A percentile compares a stretch with the other conserved stretches of the same genome.
phyloP scores from a whole-genome alignment of 1,284 basidiomycete genomes.

The Neonothopanus nambi region DNA sequence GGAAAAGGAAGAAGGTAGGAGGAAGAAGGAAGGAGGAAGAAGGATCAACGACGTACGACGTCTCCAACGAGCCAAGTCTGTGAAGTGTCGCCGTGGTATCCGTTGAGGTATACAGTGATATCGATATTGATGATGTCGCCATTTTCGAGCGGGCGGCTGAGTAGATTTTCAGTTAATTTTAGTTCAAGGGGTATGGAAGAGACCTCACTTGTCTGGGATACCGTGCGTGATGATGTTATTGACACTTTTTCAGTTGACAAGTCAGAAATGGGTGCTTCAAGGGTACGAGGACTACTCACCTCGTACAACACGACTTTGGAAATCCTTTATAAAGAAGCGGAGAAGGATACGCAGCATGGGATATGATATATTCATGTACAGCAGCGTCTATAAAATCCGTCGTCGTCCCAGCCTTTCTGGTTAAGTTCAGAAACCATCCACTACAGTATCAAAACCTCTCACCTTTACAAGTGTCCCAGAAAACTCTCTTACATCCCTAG shows the following conservation, averaged over 20 bases:
- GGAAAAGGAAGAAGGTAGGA: background rate
- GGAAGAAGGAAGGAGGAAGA: too few relatives aligned
- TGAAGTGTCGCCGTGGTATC: constrained; percentile 87
- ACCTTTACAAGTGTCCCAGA: constrained; percentile 61
- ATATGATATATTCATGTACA: constrained; percentile 72
- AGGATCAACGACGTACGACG: constrained; percentile 67
- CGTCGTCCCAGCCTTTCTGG: constrained; percentile 60
- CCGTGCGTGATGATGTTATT: constrained; percentile 89
- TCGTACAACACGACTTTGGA: constrained; percentile 86
- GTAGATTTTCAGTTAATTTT: background rate
- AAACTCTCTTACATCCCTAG: constrained; percentile 59
- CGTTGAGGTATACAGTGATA: constrained; percentile 75
- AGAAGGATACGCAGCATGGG: constrained; percentile 82
- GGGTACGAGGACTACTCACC: too few relatives aligned
- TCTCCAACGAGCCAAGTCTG: constrained; percentile 78
- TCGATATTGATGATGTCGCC: constrained; percentile 88
- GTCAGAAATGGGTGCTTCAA: background rate
- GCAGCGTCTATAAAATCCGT: constrained; percentile 72
- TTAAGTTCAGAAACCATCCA: constrained; percentile 15
- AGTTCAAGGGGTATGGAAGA: too few relatives aligned
- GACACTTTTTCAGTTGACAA: constrained; percentile 42
- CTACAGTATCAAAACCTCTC: constrained; percentile 27
- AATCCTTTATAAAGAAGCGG: constrained; percentile 82
- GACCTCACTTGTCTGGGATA: constrained; percentile 77
- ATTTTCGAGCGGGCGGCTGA: constrained; percentile 74